Percentiles rank a stretch among this genome's conserved stretches.
phyloP scores from a whole-genome alignment of 139 green algal genomes.

The Coelastrella sp. region DNA sequence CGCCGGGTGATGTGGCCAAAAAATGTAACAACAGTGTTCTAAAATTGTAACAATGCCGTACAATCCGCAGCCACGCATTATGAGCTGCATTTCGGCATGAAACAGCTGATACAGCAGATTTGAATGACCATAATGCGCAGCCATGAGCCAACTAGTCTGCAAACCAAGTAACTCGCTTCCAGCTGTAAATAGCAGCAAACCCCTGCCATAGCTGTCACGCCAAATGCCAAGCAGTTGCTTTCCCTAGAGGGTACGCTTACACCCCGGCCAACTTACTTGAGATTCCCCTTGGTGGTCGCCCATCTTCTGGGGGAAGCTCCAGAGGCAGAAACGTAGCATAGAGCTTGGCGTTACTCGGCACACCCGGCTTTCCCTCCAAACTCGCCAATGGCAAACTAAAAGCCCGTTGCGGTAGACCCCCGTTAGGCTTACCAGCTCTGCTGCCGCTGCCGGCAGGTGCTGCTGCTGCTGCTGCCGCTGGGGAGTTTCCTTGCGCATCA shows the following conservation, averaged over 20 bases:
- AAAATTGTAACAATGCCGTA: too few species aligned
- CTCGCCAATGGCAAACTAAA: constrained; percentile 91
- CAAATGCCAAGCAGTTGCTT: too few species aligned
- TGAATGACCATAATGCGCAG: too few species aligned
- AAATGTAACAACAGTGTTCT: too few species aligned
- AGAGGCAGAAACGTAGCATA: constrained; percentile 89
- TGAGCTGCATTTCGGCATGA: too few species aligned
- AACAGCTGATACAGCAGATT: too few species aligned
- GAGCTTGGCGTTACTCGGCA: constrained; percentile 66
- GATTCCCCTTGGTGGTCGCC: constrained; percentile 65
- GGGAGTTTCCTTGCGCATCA: background rate
- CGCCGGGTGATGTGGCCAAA: too few species aligned
- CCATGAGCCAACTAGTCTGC: too few species aligned
- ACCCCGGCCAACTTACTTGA: constrained; percentile 62
- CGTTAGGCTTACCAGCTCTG: constrained; percentile 23
- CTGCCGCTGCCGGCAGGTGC: constrained; percentile 5
- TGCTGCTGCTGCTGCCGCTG: constrained; percentile 29
- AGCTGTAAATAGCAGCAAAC: too few species aligned
- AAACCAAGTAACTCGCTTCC: too few species aligned
- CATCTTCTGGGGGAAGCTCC: constrained; percentile 42
- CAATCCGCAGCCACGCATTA: too few species aligned
- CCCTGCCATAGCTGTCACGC: too few species aligned
- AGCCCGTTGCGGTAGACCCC: constrained; percentile 33
- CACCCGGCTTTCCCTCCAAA: constrained; percentile 76
- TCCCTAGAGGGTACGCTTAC: background rate